Base-by-base conservation (phyloP, 176 grass and related monocot species). In the Musa beccarii region DNA sequence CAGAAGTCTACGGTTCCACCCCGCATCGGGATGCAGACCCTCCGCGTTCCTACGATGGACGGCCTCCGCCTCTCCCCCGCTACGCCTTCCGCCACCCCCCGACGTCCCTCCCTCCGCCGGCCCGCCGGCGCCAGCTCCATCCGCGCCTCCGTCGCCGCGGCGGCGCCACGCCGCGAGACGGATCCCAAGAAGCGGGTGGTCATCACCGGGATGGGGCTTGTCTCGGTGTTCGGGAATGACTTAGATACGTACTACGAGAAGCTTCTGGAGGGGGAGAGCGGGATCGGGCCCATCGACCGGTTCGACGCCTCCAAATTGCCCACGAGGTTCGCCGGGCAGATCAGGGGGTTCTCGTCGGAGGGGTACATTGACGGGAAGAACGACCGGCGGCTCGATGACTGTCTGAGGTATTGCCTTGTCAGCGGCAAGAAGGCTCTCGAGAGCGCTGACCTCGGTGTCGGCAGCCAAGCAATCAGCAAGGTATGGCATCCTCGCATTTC, bases 221-320 rank as follows among this genome's bases (percentile, higher is more conserved):
- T 79, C 53, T 86, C 86, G 3, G 86, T 92, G 63, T 92, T 89
- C 53, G 86, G 83, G 67, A 87, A 72, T 43, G 82, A 85, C 28
- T 67, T 77, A 19, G 84, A 72, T 12, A 52, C 25, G 9, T 89
- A 53, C 85, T 90, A 87, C 22, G 16, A 68, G 14, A 75, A 70
- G 59, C 85, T 90, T 21, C 71, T 84, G 43, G 76, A 75, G 73
- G 82, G 79, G 49, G 43, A 76, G 71, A 82, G 79, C 69, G 79
- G 79, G 2, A 77, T 81, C 13, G 53, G 43, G 11, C 51, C 24
- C 54, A 86, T 90, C n/a, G 78, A 86, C 65, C 75, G 66, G 22
- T 84, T 87, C 54, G 81, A 87, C n/a, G 43, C 71, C 3, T 55
- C 75, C 17, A 55, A 15, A 3, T 73, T 84, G 65, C 53, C 71